Conservation (phyloP, 2,329 filamentous ascomycete species). For the Trichophyton schoenleinii region DNA sequence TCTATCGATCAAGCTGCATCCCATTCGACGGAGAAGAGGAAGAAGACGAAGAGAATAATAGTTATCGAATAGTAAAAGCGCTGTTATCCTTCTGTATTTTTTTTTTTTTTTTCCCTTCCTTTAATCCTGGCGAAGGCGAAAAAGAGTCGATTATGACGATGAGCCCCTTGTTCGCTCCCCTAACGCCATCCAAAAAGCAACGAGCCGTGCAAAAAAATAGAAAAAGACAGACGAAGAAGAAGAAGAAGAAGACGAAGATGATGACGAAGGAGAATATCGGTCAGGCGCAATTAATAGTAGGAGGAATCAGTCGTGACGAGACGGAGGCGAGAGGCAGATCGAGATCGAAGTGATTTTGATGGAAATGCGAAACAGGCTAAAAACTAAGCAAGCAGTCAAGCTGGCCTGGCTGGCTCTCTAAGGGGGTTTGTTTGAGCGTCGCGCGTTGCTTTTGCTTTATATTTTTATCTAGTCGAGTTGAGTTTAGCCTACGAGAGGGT, state of each 20-base stretch:
- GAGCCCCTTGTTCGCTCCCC: background rate
- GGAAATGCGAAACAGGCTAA: no score
- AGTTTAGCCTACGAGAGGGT: no score
- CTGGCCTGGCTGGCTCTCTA: no score
- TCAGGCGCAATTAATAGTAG: no score
- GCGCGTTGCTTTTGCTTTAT: background rate
- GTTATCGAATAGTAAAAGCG: background rate
- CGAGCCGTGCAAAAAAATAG: background rate
- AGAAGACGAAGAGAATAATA: background rate
- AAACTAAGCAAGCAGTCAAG: no score
- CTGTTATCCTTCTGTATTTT: background rate
- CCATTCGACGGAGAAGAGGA: background rate
- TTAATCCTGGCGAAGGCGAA: background rate
- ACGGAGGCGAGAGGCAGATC: no score
- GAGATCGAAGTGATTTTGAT: no score
- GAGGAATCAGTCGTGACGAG: no score
- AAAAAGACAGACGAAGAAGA: background rate
- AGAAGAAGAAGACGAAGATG: background rate
- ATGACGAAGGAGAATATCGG: background rate
- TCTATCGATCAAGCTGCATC: background rate
- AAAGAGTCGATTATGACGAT: background rate
- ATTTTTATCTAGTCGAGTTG: no score
- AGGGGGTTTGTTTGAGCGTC: background rate
- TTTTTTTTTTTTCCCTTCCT: no score
- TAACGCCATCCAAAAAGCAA: conserved; percentile 4